Evolutionary conservation across 768 basidiomycete genomes (phyloP).

Genomic region (Arthromyces matolae): DNA sequence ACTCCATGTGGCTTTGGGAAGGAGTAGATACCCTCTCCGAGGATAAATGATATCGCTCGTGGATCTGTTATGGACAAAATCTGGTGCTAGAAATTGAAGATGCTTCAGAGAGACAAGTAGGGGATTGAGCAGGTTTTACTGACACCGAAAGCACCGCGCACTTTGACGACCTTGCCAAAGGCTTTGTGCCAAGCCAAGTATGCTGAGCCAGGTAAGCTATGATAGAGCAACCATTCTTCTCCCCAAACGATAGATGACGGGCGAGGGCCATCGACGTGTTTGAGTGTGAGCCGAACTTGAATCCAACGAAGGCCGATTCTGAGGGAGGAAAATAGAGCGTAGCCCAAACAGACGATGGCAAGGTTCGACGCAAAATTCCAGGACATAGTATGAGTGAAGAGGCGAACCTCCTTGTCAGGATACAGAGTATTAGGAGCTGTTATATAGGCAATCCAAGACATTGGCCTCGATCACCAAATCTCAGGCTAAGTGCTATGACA

Average conservation of each 20-base stretch:
- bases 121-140: neutral
- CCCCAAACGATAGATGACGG: constrained; percentile 55
- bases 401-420: constrained; percentile 1
- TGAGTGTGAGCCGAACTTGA: constrained; percentile 29
- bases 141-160: constrained; percentile 54
- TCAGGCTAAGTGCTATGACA: neutral
- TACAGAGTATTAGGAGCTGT: neutral
- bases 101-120: constrained; percentile 4
- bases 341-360: constrained; percentile 23
- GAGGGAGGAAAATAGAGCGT: constrained; percentile 27
- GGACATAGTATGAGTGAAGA: constrained; percentile 19
- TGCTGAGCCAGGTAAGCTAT: constrained; percentile 45
- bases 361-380: constrained; percentile 23
- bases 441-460: constrained; percentile 10
- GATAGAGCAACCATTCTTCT: constrained; percentile 56
- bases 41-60: constrained; percentile 49
- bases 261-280: constrained; percentile 50
- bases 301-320: constrained; percentile 34
- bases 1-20: constrained; percentile 65
- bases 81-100: constrained; percentile 39
- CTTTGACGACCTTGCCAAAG: constrained; percentile 53
- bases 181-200: constrained; percentile 50
- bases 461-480: constrained; percentile 16
- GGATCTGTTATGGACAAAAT: constrained; percentile 55
- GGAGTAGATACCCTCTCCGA: constrained; percentile 50